Percentiles rank a stretch among this genome's conserved stretches.
Evolutionary conservation across 768 basidiomycete genomes (phyloP).

Genomic region (Serendipita sp.): DNA sequence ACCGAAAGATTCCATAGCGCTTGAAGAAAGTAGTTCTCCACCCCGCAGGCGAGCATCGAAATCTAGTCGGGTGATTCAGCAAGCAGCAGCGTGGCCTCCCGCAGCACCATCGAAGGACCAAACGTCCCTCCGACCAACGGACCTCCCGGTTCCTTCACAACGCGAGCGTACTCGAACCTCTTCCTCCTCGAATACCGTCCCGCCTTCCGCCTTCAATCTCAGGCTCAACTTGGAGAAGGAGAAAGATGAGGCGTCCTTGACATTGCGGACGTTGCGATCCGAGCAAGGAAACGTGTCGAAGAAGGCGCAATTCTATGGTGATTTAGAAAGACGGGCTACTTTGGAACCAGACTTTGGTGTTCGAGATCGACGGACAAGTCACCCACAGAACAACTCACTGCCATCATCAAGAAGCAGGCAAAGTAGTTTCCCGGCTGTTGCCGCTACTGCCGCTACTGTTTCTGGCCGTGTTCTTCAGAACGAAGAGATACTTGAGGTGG

Average conservation of each 20-base stretch:
- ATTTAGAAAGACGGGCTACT: not conserved
- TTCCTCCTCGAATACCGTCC: not conserved
- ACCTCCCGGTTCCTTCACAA: not conserved
- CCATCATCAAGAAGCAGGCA: not conserved
- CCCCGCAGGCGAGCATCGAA: not conserved
- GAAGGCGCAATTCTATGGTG: not conserved
- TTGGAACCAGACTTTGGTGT: not conserved
- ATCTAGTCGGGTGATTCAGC: not conserved
- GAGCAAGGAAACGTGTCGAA: not conserved
- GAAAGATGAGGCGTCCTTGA: not conserved
- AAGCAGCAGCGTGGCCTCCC: constrained; percentile 1
- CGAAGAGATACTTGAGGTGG: not conserved
- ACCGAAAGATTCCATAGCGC: not conserved
- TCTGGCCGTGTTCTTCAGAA: too few species aligned
- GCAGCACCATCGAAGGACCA: not conserved
- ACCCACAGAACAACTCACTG: not conserved
- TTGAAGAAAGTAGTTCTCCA: not conserved
- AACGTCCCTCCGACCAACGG: not conserved
- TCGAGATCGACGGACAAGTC: not conserved
- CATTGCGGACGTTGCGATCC: not conserved
- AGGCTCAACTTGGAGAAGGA: not conserved
- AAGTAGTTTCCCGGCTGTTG: not conserved
- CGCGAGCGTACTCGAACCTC: not conserved
- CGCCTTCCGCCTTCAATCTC: not conserved
- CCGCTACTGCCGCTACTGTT: not conserved